Base-by-base conservation (phyloP, 2,329 filamentous ascomycete species). In the Curvularia verruculosa region DNA sequence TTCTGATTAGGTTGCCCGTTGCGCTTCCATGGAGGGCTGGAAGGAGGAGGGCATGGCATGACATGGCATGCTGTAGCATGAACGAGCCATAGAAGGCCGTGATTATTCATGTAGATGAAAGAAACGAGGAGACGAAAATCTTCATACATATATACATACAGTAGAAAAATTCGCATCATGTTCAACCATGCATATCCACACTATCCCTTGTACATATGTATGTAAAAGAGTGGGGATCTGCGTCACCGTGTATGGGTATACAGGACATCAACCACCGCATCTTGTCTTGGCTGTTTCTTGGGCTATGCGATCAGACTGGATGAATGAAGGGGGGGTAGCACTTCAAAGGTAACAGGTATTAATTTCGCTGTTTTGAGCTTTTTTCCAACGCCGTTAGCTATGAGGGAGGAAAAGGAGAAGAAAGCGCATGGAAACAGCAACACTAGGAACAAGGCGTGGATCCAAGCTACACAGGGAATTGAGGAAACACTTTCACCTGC, bases 381-480 rank as follows among this genome's bases (percentile, higher is more conserved):
- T 54, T 41, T 10, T n/a, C n/a, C 45, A 60, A 57, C 57, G 57
- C 57, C 57, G 13, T 34, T 49, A 39, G 37, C 47, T 45, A 52
- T 53, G 54, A 54, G 34, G 49, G 54, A 54, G 34, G 49, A 44
- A 51, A 56, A 52, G 40, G 36, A 52, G 21, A 46, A 28, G 28
- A 8, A n/a, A 29, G 36, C 23, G 36, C 18, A 44, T 31, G 43
- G 26, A 46, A 28, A 36, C 19, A n/a, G 28, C 28, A 43, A 15
- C 29, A 41, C 52, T 49, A 21, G 24, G 40, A n/a, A 52, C 29
- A 31, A 29, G 28, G 9, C 3, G 40, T 26, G 24, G 54, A 36
- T 54, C 46, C 40, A 58, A 54, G 51, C 31, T 46, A 49, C 44
- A 45, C 10, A 34, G 18, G 18, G n/a, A 46, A n/a, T 13, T n/a